These are phyloP conservation scores for Botryococcus braunii DNA, from an alignment of 163 green algal genomes.

Conservation along the genomic window DNA sequence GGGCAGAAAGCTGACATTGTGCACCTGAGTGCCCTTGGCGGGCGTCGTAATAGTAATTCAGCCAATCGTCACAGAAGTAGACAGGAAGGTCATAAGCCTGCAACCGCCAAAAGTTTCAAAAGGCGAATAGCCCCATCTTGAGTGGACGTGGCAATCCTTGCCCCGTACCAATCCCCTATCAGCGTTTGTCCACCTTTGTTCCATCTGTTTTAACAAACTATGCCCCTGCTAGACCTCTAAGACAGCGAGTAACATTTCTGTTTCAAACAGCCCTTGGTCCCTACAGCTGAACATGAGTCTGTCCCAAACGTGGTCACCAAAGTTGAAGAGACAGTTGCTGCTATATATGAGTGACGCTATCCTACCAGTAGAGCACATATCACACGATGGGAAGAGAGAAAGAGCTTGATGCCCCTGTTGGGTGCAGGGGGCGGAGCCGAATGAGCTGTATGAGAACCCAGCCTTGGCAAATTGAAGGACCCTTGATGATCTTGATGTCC, in stretches of 20 bases:
- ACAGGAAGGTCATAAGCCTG: conserved; percentile 59
- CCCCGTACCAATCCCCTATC: neutral
- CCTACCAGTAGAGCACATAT: neutral
- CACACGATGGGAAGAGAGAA: neutral
- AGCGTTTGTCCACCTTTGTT: neutral
- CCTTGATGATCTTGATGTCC: neutral
- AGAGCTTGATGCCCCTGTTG: neutral
- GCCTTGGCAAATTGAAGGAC: neutral
- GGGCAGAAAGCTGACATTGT: no score
- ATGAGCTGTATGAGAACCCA: neutral
- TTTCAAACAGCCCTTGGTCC: neutral
- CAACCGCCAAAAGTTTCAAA: neutral
- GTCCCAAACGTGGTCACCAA: neutral
- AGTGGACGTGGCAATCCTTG: neutral
- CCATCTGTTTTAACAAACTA: no score
- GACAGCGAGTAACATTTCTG: neutral
- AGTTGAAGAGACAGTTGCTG: neutral
- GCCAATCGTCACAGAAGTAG: conserved; percentile 86
- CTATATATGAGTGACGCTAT: neutral
- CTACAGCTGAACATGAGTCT: neutral
- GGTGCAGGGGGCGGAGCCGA: neutral
- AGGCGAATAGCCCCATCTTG: neutral
- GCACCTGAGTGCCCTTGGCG: no score
- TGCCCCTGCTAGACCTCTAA: neutral
- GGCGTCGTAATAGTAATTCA: conserved; percentile 79